Evolutionary conservation across 176 grass and related monocot genomes (phyloP).

Genomic region (Cenchrus purpureus): DNA sequence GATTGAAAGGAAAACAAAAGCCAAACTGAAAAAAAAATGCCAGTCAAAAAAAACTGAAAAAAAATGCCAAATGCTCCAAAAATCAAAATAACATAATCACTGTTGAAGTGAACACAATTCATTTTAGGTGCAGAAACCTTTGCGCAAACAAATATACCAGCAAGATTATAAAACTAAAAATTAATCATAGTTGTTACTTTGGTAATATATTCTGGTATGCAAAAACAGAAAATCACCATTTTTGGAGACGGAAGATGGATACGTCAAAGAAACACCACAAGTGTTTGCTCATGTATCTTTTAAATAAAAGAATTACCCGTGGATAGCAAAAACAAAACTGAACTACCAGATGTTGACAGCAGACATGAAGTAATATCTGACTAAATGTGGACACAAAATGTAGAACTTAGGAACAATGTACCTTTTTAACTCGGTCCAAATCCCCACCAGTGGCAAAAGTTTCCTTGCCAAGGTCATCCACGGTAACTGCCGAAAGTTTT

Average conservation of each 20-base stretch:
- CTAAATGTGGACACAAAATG: conserved; percentile 13
- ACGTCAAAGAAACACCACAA: conserved; percentile 14
- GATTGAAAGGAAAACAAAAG: conserved; percentile 9
- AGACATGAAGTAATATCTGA: conserved; percentile 24
- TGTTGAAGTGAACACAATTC: conserved; percentile 29
- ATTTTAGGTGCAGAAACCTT: conserved; percentile 29
- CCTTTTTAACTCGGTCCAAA: conserved; percentile 88
- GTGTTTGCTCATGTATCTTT: conserved; percentile 24
- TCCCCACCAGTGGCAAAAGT: conserved; percentile 92
- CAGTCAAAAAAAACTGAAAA: conserved; percentile 27
- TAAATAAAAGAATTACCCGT: neutral
- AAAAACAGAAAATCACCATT: neutral
- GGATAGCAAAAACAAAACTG: conserved; percentile 8
- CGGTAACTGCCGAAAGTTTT: conserved; percentile 87
- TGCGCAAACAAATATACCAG: conserved; percentile 14
- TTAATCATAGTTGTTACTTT: conserved; percentile 20
- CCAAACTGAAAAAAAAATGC: conserved; percentile 27
- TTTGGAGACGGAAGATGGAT: neutral
- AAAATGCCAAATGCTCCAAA: conserved; percentile 5
- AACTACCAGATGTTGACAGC: conserved; percentile 26
- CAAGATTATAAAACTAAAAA: conserved; percentile 29
- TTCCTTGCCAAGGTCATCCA: conserved; percentile 89
- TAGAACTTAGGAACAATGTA: conserved; percentile 30
- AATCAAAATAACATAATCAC: conserved; percentile 25
- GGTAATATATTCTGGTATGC: conserved; percentile 13